Base-by-base conservation (phyloP, 176 grass and related monocot species). In the Bonia amplexicaulis region DNA sequence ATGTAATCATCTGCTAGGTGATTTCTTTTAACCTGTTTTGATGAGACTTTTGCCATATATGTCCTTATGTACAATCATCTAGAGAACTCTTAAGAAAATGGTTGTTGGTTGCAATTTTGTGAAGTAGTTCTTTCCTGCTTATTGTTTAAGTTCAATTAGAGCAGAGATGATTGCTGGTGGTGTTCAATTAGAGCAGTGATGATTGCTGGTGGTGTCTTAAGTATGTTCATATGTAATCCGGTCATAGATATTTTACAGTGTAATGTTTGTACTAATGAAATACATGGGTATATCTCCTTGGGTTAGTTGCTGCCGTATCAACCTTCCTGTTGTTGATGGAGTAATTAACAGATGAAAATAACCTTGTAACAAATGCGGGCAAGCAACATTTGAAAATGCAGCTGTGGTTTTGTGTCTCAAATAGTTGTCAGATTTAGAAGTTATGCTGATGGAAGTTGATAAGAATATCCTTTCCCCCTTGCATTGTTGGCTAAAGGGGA, bases 201-300 rank as follows among this genome's bases (percentile, higher is more conserved):
- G 77, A 54, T 74, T 58, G 52, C 26, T 80, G 15, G 13, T 75
- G 49, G 58, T 84, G 3, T 78, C 31, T 15, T 53, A 73, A 79
- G 7, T 31, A n/a, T 33, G 23, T 20, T 67, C n/a, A 67, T 66
- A 20, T 35, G 13, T 31, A 76, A 65, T 66, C 19, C 4, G 6
- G 16, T 61, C 17, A 12, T 23, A 17, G 31, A 66, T 78, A 31
- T 69, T 55, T 39, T 73, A 12, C 0, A 40, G 2, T 23, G 39
- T 75, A 58, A 74, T 9, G 40, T 82, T 76, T 69, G 73, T 46
- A 59, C 42, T 20, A n/a, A 6, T 45, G 37, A 41, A n/a, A n/a
- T n/a, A n/a, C n/a, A n/a, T n/a, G n/a, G 60, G 8, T 46, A 62
- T 62, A 29, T 59, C 22, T 46, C 29, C 17, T 79, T 71, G 35